Base-by-base conservation (phyloP, 371 early-diverging fungal genomes). In the Zancudomyces culisetae region DNA sequence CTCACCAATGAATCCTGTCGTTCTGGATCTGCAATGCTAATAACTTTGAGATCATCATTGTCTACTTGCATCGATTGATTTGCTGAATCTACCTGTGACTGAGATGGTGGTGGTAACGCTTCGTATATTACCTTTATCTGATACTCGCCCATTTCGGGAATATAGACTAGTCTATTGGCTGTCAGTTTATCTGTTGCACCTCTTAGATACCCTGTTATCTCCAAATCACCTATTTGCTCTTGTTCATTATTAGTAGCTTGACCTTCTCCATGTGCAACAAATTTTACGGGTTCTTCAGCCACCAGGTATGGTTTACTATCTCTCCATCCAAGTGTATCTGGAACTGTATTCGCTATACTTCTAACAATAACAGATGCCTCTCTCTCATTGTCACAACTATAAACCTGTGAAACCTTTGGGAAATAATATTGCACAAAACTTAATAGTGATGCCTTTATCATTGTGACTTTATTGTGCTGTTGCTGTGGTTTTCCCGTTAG, bases 121-220 rank as follows among this genome's bases (percentile, higher is more conserved):
- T 47, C 18, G 40, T 53, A 54, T 47, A 89, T 79, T 65, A 74
- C 72, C 42, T 78, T 73, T 29, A 94, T 68, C 64, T 92, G 90
- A 62, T 81, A 94, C 60, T 92, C 90, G 45, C 95, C 97, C 66
- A 74, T 80, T 56, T 81, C 79, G 39, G 85, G 92, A 40, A 97
- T 66, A 66, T 94, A 90, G 10, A 93, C 76, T 24, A 93, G 69
- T 4, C 90, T 76, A 62, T 92, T 90, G 41, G 90, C 89, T 43
- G 81, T 80, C 49, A 93, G 75, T 19, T 75, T 76, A n/a, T n/a
- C n/a, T 35, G 74, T 73, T 4, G 85, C 86, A 48, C 71, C 88
- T 57, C 72, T 81, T 66, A 76, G 54, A 50, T 74, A 85, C 4
- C 94, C 97, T 15, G 82, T 87, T 10, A 94, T 78, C 28, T 71